These are phyloP conservation scores for Plasmodium blacklocki DNA, from an alignment of 169 alveolate species.

Conservation along the genomic window DNA sequence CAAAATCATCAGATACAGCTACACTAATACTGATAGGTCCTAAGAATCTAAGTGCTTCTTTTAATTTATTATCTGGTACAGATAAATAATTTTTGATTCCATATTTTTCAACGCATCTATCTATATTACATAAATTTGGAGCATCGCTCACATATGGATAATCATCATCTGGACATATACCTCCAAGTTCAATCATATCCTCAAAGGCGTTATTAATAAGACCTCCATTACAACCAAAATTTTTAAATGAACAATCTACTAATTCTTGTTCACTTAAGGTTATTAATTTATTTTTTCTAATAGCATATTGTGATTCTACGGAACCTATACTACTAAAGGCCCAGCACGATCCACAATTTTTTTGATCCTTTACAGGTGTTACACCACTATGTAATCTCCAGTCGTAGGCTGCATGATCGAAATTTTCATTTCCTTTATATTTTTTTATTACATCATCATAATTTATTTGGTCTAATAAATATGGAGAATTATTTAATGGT, in stretches of 20 bases:
- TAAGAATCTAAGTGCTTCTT: conserved; percentile 77
- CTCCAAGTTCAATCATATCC: conserved; percentile 84
- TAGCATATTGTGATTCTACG: conserved; percentile 82
- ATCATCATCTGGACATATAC: conserved; percentile 75
- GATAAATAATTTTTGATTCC: conserved; percentile 31
- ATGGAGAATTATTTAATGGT: background rate
- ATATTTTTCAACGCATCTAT: conserved; percentile 62
- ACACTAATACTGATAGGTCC: conserved; percentile 92
- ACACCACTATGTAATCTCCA: conserved; percentile 83
- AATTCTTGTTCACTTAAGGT: conserved; percentile 91
- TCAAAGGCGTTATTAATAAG: conserved; percentile 84
- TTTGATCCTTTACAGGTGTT: conserved; percentile 86
- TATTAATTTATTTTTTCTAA: conserved; percentile 39
- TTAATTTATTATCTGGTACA: conserved; percentile 41
- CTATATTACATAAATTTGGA: conserved; percentile 32
- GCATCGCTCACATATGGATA: conserved; percentile 83
- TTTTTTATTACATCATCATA: conserved; percentile 29
- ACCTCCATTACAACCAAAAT: conserved; percentile 92
- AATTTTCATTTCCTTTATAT: background rate
- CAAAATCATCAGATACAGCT: conserved; percentile 88
- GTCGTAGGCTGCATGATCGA: conserved; percentile 61
- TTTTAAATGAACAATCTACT: conserved; percentile 86
- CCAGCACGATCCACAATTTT: conserved; percentile 91
- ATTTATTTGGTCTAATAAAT: background rate
- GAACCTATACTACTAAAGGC: conserved; percentile 88